phyloP scores from a whole-genome alignment of 768 basidiomycete species.

The Podaxis sp. region DNA sequence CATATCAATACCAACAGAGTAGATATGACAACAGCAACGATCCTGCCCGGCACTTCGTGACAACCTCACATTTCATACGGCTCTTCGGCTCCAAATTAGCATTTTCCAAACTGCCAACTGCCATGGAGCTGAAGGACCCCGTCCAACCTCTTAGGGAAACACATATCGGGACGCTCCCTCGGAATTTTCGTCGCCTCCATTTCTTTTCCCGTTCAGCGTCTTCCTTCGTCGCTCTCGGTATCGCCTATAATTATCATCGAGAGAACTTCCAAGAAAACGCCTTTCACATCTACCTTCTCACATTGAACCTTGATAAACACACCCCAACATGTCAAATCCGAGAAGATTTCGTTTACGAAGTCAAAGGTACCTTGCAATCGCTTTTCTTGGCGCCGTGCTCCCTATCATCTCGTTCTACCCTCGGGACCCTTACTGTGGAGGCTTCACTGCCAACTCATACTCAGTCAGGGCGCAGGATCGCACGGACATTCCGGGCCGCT shows the following conservation, averaged over 20 bases:
- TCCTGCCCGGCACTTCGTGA: background rate
- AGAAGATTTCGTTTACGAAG: background rate
- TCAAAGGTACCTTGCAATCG: background rate
- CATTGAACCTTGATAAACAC: background rate
- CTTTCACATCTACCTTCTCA: background rate
- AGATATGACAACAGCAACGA: background rate
- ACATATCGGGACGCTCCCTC: background rate
- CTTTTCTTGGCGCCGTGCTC: background rate
- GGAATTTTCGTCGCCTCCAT: background rate
- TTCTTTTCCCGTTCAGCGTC: constrained; percentile 5
- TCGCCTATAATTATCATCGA: background rate
- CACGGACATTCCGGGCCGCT: background rate
- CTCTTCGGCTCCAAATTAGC: background rate
- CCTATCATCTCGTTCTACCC: background rate
- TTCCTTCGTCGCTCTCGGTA: background rate
- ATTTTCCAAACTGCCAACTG: background rate
- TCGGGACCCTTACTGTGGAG: background rate
- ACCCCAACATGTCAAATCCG: background rate
- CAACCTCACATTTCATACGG: background rate
- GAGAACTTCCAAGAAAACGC: background rate
- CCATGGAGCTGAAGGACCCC: background rate
- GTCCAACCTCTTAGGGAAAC: background rate
- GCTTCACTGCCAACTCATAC: background rate
- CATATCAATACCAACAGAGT: background rate
- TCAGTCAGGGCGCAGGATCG: background rate